phyloP scores from a whole-genome alignment of 2,329 filamentous ascomycete genomes.

The Calonectria leucothoes region DNA sequence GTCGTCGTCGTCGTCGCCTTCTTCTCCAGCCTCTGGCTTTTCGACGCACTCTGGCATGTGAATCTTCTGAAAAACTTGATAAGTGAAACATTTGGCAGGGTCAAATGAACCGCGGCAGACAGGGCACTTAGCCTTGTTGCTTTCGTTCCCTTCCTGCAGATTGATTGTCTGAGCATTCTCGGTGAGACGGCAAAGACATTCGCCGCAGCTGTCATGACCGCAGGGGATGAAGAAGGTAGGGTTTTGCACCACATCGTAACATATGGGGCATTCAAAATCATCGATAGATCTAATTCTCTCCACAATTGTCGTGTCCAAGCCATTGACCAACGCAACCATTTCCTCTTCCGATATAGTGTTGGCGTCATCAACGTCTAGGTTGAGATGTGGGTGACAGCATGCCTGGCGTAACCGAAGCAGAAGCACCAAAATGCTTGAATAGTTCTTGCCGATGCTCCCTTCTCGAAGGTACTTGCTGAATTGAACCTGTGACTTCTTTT shows the following conservation, averaged over 20 bases:
- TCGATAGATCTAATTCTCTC: slow-evolving; percentile 69
- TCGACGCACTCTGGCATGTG: slow-evolving; percentile 70
- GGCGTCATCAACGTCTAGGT: slow-evolving; percentile 49
- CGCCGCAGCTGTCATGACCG: slow-evolving; percentile 82
- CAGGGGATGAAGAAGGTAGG: slow-evolving; percentile 85
- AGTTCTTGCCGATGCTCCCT: slow-evolving; percentile 74
- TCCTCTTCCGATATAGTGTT: slow-evolving; percentile 55
- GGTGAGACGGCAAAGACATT: slow-evolving; percentile 78
- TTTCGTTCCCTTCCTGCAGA: slow-evolving; percentile 71
- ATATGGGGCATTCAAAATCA: slow-evolving; percentile 84
- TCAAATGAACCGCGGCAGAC: slow-evolving; percentile 78
- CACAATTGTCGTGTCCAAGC: slow-evolving; percentile 70
- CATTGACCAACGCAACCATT: slow-evolving; percentile 71
- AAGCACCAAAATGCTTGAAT: slow-evolving; percentile 83
- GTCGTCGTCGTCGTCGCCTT: slow-evolving; percentile 47
- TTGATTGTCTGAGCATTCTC: slow-evolving; percentile 67
- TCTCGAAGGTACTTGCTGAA: slow-evolving; percentile 83
- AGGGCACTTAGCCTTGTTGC: slow-evolving; percentile 73
- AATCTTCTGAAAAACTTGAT: slow-evolving; percentile 77
- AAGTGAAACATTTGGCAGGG: slow-evolving; percentile 78
- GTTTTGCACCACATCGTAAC: slow-evolving; percentile 80
- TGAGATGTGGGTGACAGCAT: slow-evolving; percentile 52
- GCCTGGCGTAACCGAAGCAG: slow-evolving; percentile 86
- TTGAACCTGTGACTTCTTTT: slow-evolving; percentile 72
- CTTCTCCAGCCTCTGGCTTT: slow-evolving; percentile 49